Base-by-base conservation (phyloP, 257 asterid genomes). In the Solanum appendiculatum region DNA sequence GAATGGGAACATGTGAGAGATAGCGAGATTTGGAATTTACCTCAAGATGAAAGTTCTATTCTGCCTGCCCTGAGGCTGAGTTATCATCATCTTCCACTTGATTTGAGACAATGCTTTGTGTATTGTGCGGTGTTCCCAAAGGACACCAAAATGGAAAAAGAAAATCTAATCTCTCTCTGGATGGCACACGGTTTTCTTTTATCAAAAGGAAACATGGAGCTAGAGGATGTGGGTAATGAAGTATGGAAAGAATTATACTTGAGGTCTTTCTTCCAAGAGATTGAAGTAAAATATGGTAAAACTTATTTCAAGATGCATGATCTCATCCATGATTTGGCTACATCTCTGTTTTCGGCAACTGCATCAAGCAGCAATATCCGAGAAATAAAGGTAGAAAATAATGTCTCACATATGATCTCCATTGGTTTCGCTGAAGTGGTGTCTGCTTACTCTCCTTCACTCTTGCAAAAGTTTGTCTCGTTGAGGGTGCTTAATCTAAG, bases 21-120 rank as follows among this genome's bases (percentile, higher is more conserved):
- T 3, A 87, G 18, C 82, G 69, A 88, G 91, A 77, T 40, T 40
- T 40, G 46, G 46, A 40, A 40, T 40, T 40, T 40, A 40, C 9
- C 12, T 40, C 12, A 40, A 0, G 46, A 40, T 8, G 46, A 40
- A 40, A 40, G 8, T 40, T 8, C 46, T 40, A 9, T 40, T 40
- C 8, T 40, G 9, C 46, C 46, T 40, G 46, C 46, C 2, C 46
- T 40, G 46, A 0, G 3, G 9, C 46, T 40, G 46, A 40, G 46
- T 40, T 40, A 40, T 10, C 13, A 40, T 40, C 46, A 40, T 10
- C 13, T 40, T 88, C n/a, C n/a, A n/a, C n/a, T n/a, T n/a, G n/a
- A n/a, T n/a, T n/a, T n/a, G n/a, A n/a, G n/a, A n/a, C n/a, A 54
- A 9, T 87, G 91, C 33, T 90, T 90, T 87, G 88, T 88, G n/a